phyloP scores from a whole-genome alignment of 495 filamentous ascomycete genomes.

The Xylaria scruposa region DNA sequence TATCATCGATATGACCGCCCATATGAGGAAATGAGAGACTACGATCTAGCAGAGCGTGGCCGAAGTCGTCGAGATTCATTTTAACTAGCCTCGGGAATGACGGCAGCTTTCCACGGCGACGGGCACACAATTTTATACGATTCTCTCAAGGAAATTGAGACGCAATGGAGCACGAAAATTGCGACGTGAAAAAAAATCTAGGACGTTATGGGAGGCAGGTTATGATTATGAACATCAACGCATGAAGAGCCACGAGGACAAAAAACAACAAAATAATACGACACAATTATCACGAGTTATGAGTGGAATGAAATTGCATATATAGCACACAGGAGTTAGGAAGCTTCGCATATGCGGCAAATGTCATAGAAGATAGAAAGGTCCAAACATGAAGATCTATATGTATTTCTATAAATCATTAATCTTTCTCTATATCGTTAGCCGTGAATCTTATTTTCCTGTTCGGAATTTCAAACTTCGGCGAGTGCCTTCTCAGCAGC shows the following conservation, averaged over 20 bases:
- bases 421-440: constrained; percentile 4
- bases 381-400: constrained; percentile 15
- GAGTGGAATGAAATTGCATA: constrained; percentile 13
- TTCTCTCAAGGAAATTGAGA: neutral
- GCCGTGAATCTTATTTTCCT: neutral
- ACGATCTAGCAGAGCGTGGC: constrained; percentile 18
- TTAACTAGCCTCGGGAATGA: constrained; percentile 1
- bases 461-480: constrained; percentile 22
- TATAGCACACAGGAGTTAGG: constrained; percentile 7
- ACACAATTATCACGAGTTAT: constrained; percentile 7
- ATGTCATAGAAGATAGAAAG: neutral
- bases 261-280: neutral
- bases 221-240: neutral
- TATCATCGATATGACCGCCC: constrained; percentile 21
- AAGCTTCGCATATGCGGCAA: neutral
- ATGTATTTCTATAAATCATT: constrained; percentile 6
- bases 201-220: neutral
- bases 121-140: neutral
- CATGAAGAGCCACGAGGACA: neutral
- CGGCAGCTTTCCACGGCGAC: neutral
- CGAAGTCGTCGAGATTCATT: constrained; percentile 36
- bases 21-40: constrained; percentile 16
- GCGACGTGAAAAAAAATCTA: neutral
- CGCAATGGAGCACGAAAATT: neutral
- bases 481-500: constrained; percentile 66